These are phyloP conservation scores for Withania somnifera DNA, from an alignment of 305 asterid genomes.

Conservation along the genomic window DNA sequence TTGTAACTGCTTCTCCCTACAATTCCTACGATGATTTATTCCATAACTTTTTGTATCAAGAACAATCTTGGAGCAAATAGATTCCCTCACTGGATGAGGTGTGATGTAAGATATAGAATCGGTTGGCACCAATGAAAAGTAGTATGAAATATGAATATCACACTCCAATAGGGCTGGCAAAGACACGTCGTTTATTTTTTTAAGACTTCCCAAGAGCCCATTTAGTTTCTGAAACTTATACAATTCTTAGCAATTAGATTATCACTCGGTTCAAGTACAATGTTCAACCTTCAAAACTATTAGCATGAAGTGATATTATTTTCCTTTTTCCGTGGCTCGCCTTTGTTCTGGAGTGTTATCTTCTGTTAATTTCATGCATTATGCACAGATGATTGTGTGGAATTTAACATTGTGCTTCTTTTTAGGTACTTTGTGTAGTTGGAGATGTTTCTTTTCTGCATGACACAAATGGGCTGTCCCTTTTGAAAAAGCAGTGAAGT, in stretches of 20 bases:
- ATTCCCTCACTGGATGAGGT: neutral
- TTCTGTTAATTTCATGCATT: neutral
- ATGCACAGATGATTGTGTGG: slow-evolving; percentile 55
- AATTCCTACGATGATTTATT: neutral
- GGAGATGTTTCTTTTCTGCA: slow-evolving; percentile 96
- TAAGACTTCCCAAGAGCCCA: neutral
- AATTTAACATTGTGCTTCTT: neutral
- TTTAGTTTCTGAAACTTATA: neutral
- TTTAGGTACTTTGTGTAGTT: slow-evolving; percentile 70
- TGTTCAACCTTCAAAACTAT: neutral
- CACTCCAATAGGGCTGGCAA: neutral
- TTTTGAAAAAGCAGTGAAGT: slow-evolving; percentile 55
- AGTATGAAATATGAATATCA: neutral
- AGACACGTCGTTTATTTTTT: neutral
- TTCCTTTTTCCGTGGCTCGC: neutral
- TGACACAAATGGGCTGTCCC: slow-evolving; percentile 88
- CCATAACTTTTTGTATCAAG: neutral
- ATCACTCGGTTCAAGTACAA: neutral
- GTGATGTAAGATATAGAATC: neutral
- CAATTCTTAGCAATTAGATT: neutral
- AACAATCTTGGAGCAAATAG: neutral
- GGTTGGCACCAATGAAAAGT: neutral
- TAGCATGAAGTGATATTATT: neutral
- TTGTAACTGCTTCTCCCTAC: neutral
- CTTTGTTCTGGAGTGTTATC: neutral